Conservation (phyloP, 345 rosid genomes). For the Moringa oleifera region DNA sequence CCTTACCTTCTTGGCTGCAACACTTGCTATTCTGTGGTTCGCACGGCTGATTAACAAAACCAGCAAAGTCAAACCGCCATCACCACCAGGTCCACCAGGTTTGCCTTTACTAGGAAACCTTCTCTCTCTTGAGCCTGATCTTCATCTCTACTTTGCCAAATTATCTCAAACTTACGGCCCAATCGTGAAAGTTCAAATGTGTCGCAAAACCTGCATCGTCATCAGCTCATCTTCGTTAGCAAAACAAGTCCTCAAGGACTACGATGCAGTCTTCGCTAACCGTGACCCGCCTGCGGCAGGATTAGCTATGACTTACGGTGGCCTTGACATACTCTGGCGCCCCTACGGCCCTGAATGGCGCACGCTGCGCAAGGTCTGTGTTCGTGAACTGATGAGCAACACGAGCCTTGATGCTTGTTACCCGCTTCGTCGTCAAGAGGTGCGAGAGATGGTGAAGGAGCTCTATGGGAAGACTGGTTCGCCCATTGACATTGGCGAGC, state of each 20-base stretch:
- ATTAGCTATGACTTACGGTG: conserved; percentile 18
- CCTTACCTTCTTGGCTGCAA: neutral
- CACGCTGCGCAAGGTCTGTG: conserved; percentile 5
- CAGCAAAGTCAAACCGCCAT: neutral
- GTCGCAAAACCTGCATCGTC: conserved; percentile 23
- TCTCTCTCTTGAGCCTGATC: conserved; percentile 22
- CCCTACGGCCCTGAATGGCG: neutral
- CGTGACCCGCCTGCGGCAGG: conserved; percentile 29
- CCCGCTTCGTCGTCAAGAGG: conserved; percentile 21
- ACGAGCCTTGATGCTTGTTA: conserved; percentile 28
- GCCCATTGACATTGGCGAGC: conserved; percentile 27
- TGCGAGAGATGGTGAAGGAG: conserved; percentile 15
- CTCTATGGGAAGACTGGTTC: conserved; percentile 13
- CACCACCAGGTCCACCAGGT: conserved; percentile 16
- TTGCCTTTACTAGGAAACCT: conserved; percentile 35
- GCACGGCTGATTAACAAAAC: neutral
- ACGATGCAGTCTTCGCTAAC: conserved; percentile 41
- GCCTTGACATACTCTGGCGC: conserved; percentile 18
- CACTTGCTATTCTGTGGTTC: neutral
- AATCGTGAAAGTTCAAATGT: conserved; percentile 32
- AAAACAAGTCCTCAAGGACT: conserved; percentile 32
- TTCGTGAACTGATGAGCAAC: conserved; percentile 18
- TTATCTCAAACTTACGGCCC: conserved; percentile 29
- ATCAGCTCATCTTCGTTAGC: conserved; percentile 27
- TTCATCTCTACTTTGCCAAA: conserved; percentile 23